Base-by-base conservation (phyloP, 2,329 filamentous ascomycete genomes). In the Diplodia scrobiculata region DNA sequence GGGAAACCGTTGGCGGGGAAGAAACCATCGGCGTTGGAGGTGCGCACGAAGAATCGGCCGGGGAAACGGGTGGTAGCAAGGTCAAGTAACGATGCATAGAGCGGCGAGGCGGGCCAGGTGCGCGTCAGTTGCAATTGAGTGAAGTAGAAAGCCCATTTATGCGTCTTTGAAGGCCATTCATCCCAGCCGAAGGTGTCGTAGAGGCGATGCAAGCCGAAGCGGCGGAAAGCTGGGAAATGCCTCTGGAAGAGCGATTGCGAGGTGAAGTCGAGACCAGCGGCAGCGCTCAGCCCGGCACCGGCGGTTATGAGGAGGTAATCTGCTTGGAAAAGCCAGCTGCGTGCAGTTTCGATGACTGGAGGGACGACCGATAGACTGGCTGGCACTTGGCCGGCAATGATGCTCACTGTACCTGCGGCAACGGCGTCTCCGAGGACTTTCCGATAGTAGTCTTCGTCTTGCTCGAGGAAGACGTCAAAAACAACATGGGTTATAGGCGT, bases 71-170 rank as follows among this genome's bases (percentile, higher is more conserved):
- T 59, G 17, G 71, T 63, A 19, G 54, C 54, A 67, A 70, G 70
- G 1, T 65, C 47, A 11, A 70, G 55, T 3, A 70, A 69, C 36
- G 41, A 45, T 19, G 54, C 50, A 54, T 73, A 77, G 19, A 71
- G 51, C 1, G 27, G 19, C n/a, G 72, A 76, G 29, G 21, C 38
- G 0, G 70, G 69, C 74, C 75, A 77, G 1, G 60, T 67, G 14
- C 67, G 67, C 6, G 73, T 68, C 70, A 76, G 72, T 6, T 65
- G 63, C 5, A 76, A 67, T 58, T 76, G 75, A 0, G 71, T 71
- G 67, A 77, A 76, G 65, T 72, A 76, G 55, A 76, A 77, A 0
- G 73, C 71, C 76, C 74, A 77, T 58, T 73, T 72, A 6, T 72
- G 71, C 32, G 66, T 67, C 19, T 73, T 72, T 3, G 70, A 72